Conservation (phyloP, 1,139 yeast genomes). For the Magnusiomyces sp. region DNA sequence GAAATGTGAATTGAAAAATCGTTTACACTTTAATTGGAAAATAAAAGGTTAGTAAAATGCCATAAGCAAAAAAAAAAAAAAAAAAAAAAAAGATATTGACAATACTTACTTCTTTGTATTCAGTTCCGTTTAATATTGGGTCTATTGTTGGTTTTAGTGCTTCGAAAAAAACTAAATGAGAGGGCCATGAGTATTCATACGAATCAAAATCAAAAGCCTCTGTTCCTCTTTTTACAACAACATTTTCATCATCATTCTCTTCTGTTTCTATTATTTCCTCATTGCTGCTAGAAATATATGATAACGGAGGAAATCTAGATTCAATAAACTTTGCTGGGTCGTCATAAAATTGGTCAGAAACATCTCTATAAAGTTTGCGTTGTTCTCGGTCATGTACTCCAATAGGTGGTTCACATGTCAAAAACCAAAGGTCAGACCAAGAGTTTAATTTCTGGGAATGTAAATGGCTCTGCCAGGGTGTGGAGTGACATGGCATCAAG, state of each 20-base stretch:
- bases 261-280: not conserved
- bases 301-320: conserved; percentile 34
- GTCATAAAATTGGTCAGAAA: conserved; percentile 74
- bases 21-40: conserved; percentile 21
- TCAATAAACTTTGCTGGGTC: conserved; percentile 49
- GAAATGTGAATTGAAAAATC: conserved; percentile 68
- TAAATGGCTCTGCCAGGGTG: conserved; percentile 87
- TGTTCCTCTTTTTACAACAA: not conserved
- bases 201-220: not conserved
- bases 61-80: no score
- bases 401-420: conserved; percentile 91
- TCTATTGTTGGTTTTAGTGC: conserved; percentile 43
- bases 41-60: conserved; percentile 9
- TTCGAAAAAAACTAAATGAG: conserved; percentile 63
- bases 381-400: conserved; percentile 20
- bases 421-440: conserved; percentile 51
- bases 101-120: conserved; percentile 37
- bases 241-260: not conserved
- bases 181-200: conserved; percentile 54
- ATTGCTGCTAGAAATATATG: conserved; percentile 15
- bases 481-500: conserved; percentile 92
- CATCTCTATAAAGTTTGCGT: conserved; percentile 57
- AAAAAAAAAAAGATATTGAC: conserved; percentile 1
- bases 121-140: conserved; percentile 34
- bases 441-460: conserved; percentile 42